phyloP scores from a whole-genome alignment of 805 yeast species.

The Starmera quercuum region DNA sequence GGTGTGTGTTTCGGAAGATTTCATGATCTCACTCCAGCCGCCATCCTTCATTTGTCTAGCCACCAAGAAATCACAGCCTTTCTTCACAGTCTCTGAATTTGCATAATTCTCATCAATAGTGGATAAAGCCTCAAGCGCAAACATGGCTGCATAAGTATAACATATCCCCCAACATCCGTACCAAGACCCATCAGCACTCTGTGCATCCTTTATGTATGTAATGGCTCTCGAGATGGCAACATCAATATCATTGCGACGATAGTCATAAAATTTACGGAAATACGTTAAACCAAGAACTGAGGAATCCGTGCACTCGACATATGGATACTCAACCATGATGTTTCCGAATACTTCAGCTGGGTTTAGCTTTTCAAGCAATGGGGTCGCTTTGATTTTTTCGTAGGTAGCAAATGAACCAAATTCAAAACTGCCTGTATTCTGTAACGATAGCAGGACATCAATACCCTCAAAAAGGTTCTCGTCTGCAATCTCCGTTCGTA shows the following conservation, averaged over 20 bases:
- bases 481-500: conserved; percentile 45
- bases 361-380: conserved; percentile 66
- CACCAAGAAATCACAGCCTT: conserved; percentile 82
- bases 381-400: conserved; percentile 78
- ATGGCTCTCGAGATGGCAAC: conserved; percentile 70
- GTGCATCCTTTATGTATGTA: conserved; percentile 59
- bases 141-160: conserved; percentile 93
- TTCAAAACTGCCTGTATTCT: conserved; percentile 71
- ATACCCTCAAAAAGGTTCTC: conserved; percentile 57
- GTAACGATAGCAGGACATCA: conserved; percentile 68
- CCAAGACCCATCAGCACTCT: conserved; percentile 86
- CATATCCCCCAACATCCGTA: conserved; percentile 99
- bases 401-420: conserved; percentile 91
- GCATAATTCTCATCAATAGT: conserved; percentile 58
- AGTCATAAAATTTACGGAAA: conserved; percentile 58
- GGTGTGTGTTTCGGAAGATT: conserved; percentile 72
- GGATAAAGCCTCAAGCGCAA: conserved; percentile 87
- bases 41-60: conserved; percentile 78
- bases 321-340: conserved; percentile 97
- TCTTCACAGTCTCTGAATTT: conserved; percentile 53
- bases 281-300: conserved; percentile 82
- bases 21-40: conserved; percentile 97
- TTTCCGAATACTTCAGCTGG: conserved; percentile 99
- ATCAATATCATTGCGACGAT: conserved; percentile 58
- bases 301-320: conserved; percentile 97